Evolutionary conservation across 148 eudicot genomes (phyloP).

Genomic region (Rheum nobile): DNA sequence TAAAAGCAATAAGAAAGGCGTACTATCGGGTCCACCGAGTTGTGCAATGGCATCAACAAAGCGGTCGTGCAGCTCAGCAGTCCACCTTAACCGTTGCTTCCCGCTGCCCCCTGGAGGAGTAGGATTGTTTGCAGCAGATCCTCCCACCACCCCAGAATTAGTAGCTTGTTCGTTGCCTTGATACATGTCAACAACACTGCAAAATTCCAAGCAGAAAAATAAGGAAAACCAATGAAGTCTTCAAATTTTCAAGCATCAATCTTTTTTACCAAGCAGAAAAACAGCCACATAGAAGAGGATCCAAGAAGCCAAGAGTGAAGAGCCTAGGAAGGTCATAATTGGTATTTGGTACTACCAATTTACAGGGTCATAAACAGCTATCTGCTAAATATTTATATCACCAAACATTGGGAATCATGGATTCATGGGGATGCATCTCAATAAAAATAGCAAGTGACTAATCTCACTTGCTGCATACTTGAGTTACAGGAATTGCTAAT

Average conservation of each 20-base stretch:
- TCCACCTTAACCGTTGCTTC: conserved; percentile 56
- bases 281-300: background rate
- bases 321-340: background rate
- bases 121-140: conserved; percentile 26
- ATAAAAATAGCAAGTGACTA: too few species aligned
- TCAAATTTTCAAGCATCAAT: background rate
- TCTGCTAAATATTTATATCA: too few species aligned
- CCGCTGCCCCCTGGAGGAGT: conserved; percentile 35
- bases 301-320: background rate
- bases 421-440: too few species aligned
- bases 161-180: conserved; percentile 36
- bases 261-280: background rate
- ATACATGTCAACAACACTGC: background rate
- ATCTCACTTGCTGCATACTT: too few species aligned
- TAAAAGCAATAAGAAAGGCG: conserved; percentile 25
- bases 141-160: conserved; percentile 24
- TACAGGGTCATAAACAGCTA: background rate
- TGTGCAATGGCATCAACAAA: conserved; percentile 69
- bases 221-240: background rate
- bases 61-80: conserved; percentile 57
- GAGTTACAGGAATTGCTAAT: too few species aligned
- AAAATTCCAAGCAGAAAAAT: background rate
- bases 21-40: conserved; percentile 78
- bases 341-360: background rate
- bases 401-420: too few species aligned